Conservation (phyloP, 169 alveolate genomes). For the Condylostoma magnum region DNA sequence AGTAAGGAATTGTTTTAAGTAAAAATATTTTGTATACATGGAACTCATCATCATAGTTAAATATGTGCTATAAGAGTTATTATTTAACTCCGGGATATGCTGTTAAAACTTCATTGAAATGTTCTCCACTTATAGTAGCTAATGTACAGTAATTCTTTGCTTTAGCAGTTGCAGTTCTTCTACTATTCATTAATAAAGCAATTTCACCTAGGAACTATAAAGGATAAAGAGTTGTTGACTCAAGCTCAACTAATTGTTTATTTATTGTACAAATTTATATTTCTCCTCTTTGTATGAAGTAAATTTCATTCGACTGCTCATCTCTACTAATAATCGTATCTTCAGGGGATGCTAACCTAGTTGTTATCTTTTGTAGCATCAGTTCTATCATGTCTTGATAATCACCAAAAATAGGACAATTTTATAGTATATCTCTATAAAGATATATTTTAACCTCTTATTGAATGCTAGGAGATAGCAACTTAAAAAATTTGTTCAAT, state of each 20-base stretch:
- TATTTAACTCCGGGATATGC: too few species aligned
- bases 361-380: constrained; percentile 27
- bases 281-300: constrained; percentile 47
- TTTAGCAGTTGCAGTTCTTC: constrained; percentile 21
- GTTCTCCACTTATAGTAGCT: background rate
- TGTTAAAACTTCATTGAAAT: too few species aligned
- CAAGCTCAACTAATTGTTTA: background rate
- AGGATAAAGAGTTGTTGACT: background rate
- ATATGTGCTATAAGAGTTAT: too few species aligned
- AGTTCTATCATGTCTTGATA: constrained; percentile 21
- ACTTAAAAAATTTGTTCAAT: constrained; percentile 27
- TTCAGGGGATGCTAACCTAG: constrained; percentile 38
- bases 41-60: too few species aligned
- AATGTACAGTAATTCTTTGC: constrained; percentile 5
- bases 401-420: constrained; percentile 18
- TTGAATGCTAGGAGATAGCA: constrained; percentile 39
- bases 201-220: constrained; percentile 22
- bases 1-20: too few species aligned
- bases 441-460: constrained; percentile 34
- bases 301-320: constrained; percentile 16
- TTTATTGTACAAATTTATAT: background rate
- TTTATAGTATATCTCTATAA: constrained; percentile 26
- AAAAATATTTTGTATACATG: too few species aligned
- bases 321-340: constrained; percentile 47
- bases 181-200: background rate